Evolutionary conservation across 306 rosid species (phyloP).

Genomic region (Trifolium subterraneum): DNA sequence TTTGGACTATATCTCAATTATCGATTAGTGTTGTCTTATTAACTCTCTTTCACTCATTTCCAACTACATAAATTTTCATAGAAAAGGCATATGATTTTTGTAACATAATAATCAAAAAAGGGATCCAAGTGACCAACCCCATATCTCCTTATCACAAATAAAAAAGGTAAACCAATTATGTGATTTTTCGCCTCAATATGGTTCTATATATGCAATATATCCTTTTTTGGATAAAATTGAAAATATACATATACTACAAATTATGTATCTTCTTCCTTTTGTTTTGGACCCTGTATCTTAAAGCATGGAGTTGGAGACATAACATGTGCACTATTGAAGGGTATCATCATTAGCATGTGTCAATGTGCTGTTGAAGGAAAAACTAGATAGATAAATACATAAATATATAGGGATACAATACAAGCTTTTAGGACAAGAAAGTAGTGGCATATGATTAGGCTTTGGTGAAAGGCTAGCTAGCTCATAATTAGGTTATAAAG

Average conservation of each 20-base stretch:
- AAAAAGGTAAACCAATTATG: constrained; percentile 21
- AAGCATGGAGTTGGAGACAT: constrained; percentile 44
- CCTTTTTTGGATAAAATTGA: constrained; percentile 36
- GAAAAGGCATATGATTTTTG: constrained; percentile 31
- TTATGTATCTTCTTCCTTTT: constrained; percentile 31
- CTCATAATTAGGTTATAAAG: not conserved
- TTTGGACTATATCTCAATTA: constrained; percentile 14
- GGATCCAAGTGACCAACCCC: constrained; percentile 21
- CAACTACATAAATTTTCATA: constrained; percentile 25
- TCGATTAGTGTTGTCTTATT: constrained; percentile 6
- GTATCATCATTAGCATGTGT: constrained; percentile 44
- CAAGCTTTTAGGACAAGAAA: constrained; percentile 38
- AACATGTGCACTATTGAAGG: constrained; percentile 43
- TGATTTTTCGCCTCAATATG: constrained; percentile 9
- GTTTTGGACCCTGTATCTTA: constrained; percentile 22
- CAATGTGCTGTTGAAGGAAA: constrained; percentile 36
- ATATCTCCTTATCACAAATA: not conserved
- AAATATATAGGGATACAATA: not conserved
- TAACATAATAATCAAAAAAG: constrained; percentile 35
- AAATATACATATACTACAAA: constrained; percentile 27
- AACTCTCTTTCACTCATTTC: constrained; percentile 19
- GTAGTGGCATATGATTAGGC: constrained; percentile 36
- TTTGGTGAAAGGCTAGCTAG: constrained; percentile 14
- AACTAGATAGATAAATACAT: constrained; percentile 39
- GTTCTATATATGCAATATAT: not conserved